These are phyloP conservation scores for Vigna mungo DNA, from an alignment of 306 rosid genomes.

Conservation along the genomic window DNA sequence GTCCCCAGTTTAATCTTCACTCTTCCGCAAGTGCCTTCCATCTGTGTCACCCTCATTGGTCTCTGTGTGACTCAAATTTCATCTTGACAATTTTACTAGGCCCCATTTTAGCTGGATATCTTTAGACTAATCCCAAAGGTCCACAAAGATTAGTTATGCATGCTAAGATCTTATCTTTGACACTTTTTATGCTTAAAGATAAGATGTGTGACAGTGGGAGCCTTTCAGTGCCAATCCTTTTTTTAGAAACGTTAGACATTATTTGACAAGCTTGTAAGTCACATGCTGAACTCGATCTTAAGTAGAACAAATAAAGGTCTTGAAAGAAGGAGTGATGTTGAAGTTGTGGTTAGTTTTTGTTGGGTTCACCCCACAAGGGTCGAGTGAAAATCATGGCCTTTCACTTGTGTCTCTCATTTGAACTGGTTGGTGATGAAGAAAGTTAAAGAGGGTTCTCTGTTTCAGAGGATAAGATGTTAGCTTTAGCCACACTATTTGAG, in stretches of 20 bases:
- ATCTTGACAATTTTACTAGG: conserved; percentile 34
- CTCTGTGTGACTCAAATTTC: conserved; percentile 43
- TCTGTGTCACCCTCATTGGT: conserved; percentile 28
- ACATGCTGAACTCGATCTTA: conserved; percentile 46
- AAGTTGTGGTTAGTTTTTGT: conserved; percentile 37
- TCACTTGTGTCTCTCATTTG: conserved; percentile 32
- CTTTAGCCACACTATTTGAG: conserved; percentile 50
- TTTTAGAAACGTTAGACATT: conserved; percentile 57
- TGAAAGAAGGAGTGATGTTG: conserved; percentile 33
- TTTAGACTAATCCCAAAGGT: conserved; percentile 41
- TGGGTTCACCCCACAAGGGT: conserved; percentile 10
- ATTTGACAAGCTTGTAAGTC: conserved; percentile 57
- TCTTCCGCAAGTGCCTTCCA: conserved; percentile 38
- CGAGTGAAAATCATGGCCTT: conserved; percentile 8
- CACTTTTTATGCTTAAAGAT: conserved; percentile 53
- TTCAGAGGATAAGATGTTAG: conserved; percentile 56
- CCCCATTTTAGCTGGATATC: conserved; percentile 51
- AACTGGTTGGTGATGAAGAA: conserved; percentile 31
- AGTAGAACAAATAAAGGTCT: conserved; percentile 39
- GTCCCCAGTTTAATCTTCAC: conserved; percentile 40
- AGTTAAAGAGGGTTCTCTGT: conserved; percentile 40
- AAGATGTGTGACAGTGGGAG: conserved; percentile 49
- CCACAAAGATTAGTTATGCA: conserved; percentile 50
- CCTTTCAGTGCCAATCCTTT: conserved; percentile 53
- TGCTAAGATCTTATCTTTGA: conserved; percentile 67